Evolutionary conservation across 352 stramenopile species (phyloP).

Genomic region (Elongisporangium undulatum): DNA sequence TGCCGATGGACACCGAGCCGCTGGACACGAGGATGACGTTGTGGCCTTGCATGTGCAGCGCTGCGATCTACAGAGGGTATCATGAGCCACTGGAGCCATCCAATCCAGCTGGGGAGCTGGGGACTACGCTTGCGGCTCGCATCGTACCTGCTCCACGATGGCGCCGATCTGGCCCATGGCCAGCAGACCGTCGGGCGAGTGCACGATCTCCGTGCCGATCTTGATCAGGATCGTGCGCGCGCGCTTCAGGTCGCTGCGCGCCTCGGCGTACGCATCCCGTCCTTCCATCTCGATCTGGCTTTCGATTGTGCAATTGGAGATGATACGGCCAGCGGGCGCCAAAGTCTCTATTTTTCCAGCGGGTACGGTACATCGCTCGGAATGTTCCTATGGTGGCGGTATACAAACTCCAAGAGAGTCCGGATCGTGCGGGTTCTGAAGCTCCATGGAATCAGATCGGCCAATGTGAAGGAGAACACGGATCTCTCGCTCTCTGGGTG

Average conservation of each 20-base stretch:
- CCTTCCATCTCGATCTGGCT: constrained; percentile 1
- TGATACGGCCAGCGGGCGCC: background rate
- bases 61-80: constrained; percentile 39
- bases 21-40: constrained; percentile 83
- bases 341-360: background rate
- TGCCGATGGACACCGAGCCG: constrained; percentile 72
- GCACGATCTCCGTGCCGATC: constrained; percentile 84
- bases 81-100: background rate
- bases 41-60: constrained; percentile 77
- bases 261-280: constrained; percentile 2
- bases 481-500: no score
- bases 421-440: background rate
- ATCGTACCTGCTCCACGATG: constrained; percentile 64
- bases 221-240: constrained; percentile 79
- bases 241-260: constrained; percentile 43
- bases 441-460: no score
- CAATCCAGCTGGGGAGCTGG: background rate
- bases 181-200: constrained; percentile 68
- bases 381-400: background rate
- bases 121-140: background rate
- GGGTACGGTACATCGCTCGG: background rate
- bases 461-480: no score
- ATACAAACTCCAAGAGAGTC: background rate
- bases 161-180: constrained; percentile 83
- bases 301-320: background rate